Conservation (phyloP, 2,329 filamentous ascomycete species). For the Aschersonia sp. region DNA sequence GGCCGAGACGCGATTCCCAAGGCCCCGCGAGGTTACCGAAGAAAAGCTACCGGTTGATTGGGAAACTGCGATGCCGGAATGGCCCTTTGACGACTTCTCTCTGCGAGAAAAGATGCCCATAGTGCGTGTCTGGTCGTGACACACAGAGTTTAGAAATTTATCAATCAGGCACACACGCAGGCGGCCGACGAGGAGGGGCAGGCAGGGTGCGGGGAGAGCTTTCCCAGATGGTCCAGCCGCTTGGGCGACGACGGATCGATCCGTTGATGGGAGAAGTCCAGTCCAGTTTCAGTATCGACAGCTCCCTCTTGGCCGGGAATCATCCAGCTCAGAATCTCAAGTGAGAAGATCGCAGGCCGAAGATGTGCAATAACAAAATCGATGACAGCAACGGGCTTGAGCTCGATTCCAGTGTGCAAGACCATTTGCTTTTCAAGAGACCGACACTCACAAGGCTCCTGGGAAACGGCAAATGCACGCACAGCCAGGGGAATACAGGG, state of each 20-base stretch:
- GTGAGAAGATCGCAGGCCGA: background rate
- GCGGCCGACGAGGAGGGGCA: conserved; percentile 1
- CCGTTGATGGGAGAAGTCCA: background rate
- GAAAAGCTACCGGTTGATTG: conserved; percentile 36
- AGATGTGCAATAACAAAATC: background rate
- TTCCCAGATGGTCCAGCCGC: background rate
- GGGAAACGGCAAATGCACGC: too few relatives aligned
- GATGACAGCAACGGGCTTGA: too few relatives aligned
- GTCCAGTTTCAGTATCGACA: too few relatives aligned
- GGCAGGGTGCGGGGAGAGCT: conserved; percentile 9
- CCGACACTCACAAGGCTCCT: background rate
- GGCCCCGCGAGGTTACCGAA: conserved; percentile 33
- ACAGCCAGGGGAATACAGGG: background rate
- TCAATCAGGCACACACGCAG: conserved; percentile 5
- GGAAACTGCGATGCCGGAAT: conserved; percentile 25
- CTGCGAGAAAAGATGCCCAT: conserved; percentile 45
- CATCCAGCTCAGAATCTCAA: too few relatives aligned
- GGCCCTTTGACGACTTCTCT: conserved; percentile 31
- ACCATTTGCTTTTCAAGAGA: background rate
- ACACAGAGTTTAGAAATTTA: conserved; percentile 1
- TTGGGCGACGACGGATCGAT: background rate
- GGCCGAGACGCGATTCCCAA: conserved; percentile 35
- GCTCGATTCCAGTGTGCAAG: background rate
- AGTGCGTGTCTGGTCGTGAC: conserved; percentile 5
- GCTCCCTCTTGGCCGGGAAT: too few relatives aligned